phyloP scores from a whole-genome alignment of 805 yeast genomes.

The Barnettozyma populi region DNA sequence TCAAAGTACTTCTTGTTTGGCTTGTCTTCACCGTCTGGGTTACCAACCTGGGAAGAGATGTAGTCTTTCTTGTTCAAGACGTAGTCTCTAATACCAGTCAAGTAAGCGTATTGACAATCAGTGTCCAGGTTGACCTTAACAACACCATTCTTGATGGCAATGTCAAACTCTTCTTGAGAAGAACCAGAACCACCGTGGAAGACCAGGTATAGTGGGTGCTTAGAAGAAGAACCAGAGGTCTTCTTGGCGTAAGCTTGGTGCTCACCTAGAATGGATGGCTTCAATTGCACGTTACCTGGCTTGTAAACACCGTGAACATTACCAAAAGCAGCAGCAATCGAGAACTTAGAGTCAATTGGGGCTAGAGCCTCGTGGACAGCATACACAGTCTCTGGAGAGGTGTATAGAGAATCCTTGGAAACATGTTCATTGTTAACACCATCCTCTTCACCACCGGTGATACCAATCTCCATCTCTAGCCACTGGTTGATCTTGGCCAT shows the following conservation, averaged over 20 bases:
- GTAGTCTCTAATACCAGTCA: constrained; percentile 96
- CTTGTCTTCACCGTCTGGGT: constrained; percentile 98
- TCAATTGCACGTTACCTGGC: constrained; percentile 95
- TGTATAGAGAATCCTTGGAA: constrained; percentile 81
- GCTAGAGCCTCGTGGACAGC: constrained; percentile 85
- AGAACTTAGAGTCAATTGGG: constrained; percentile 94
- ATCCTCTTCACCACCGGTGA: constrained; percentile 99
- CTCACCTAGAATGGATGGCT: constrained; percentile 90
- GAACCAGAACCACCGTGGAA: constrained; percentile 99
- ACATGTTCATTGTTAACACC: constrained; percentile 99
- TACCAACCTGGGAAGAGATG: constrained; percentile 84
- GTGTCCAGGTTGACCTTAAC: constrained; percentile 99
- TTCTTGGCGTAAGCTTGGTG: constrained; percentile 87
- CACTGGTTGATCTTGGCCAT: constrained; percentile 93
- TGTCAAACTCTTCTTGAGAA: constrained; percentile 81
- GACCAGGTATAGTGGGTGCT: constrained; percentile 86
- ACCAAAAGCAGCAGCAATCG: constrained; percentile 99
- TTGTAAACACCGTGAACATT: constrained; percentile 99
- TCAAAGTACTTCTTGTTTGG: constrained; percentile 99
- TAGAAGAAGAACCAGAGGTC: constrained; percentile 46
- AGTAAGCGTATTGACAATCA: constrained; percentile 98
- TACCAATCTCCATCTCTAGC: constrained; percentile 99
- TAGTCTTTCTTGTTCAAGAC: constrained; percentile 94
- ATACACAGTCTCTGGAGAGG: constrained; percentile 91
- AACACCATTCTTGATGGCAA: constrained; percentile 89